phyloP scores from a whole-genome alignment of 768 basidiomycete genomes.

The Boletellus ananiceps region DNA sequence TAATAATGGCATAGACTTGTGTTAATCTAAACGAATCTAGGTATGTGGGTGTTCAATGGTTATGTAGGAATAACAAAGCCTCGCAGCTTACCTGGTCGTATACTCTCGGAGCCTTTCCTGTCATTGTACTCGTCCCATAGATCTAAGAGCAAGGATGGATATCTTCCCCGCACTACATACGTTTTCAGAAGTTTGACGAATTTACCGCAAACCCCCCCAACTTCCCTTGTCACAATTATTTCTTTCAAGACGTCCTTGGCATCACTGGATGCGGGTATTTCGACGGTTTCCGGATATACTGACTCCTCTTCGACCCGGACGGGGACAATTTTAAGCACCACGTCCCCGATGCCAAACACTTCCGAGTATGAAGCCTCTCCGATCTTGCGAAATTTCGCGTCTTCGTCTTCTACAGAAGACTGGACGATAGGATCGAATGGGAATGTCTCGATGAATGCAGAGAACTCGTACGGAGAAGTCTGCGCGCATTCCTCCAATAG shows the following conservation, averaged over 20 bases:
- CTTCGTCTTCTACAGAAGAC: conserved; percentile 26
- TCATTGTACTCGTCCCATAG: conserved; percentile 85
- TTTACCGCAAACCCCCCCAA: conserved; percentile 71
- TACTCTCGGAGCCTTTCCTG: conserved; percentile 73
- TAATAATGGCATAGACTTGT: conserved; percentile 86
- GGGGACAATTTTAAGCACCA: conserved; percentile 90
- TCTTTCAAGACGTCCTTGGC: conserved; percentile 76
- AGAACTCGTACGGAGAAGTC: conserved; percentile 67
- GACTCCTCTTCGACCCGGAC: conserved; percentile 49
- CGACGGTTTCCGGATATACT: conserved; percentile 34
- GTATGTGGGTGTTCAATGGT: conserved; percentile 7
- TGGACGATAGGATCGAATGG: conserved; percentile 67
- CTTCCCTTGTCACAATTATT: conserved; percentile 67
- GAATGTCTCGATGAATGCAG: conserved; percentile 77
- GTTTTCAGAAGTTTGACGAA: conserved; percentile 81
- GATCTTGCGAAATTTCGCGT: conserved; percentile 66
- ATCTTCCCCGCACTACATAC: conserved; percentile 81
- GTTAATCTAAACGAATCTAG: conserved; percentile 69
- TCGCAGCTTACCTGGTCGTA: conserved; percentile 66
- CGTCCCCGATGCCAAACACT: conserved; percentile 85
- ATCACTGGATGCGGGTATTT: conserved; percentile 66
- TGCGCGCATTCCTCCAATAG: conserved; percentile 73
- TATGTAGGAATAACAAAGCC: not conserved
- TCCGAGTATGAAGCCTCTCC: conserved; percentile 98
- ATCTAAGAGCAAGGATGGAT: conserved; percentile 72